Evolutionary conservation across 176 grass and related monocot species (phyloP).

Genomic region (Dendrocalamus sinicus): DNA sequence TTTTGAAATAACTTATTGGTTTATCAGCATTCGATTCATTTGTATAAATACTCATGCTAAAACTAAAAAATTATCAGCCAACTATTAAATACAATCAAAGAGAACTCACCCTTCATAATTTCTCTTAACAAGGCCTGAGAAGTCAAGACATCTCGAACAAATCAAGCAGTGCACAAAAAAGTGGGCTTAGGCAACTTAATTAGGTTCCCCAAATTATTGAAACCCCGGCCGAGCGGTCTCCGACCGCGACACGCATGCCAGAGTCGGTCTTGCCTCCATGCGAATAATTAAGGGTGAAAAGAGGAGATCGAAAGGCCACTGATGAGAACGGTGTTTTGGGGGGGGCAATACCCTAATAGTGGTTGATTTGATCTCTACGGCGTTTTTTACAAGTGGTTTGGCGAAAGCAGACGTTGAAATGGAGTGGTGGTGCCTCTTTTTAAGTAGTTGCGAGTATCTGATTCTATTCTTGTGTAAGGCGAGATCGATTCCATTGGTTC

Average conservation of each 20-base stretch:
- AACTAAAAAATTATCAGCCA: too few species aligned
- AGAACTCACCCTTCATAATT: not conserved
- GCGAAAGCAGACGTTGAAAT: not conserved
- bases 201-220: not conserved
- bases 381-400: not conserved
- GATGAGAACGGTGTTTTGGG: not conserved
- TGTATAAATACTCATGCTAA: too few species aligned
- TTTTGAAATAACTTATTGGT: rapidly evolving
- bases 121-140: not conserved
- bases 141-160: not conserved
- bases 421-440: not conserved
- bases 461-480: not conserved
- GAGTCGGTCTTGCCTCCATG: not conserved
- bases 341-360: not conserved
- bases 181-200: not conserved
- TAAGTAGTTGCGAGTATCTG: not conserved
- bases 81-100: too few species aligned
- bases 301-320: not conserved
- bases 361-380: not conserved
- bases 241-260: not conserved
- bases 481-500: not conserved
- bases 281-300: not conserved
- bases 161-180: not conserved
- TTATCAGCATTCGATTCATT: too few species aligned
- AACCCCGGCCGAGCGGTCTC: not conserved